These are phyloP conservation scores for Cruciata laevipes DNA, from an alignment of 257 asterid species.

Conservation along the genomic window DNA sequence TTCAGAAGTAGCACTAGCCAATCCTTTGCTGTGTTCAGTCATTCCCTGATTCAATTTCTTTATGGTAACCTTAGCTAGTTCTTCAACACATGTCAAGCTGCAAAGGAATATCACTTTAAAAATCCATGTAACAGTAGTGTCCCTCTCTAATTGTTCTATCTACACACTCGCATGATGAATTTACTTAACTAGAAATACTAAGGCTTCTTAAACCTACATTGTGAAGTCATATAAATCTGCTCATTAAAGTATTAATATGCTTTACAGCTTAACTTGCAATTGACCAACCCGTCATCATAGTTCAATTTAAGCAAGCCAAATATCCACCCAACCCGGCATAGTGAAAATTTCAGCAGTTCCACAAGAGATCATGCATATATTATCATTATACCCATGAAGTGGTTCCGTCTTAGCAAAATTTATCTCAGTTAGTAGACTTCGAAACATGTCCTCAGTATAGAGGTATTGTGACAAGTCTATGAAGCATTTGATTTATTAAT, in stretches of 20 bases:
- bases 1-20: slow-evolving; percentile 66
- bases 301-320: neutral
- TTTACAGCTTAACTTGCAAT: neutral
- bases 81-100: slow-evolving; percentile 80
- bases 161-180: neutral
- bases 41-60: slow-evolving; percentile 73
- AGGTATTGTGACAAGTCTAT: neutral
- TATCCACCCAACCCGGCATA: neutral
- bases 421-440: neutral
- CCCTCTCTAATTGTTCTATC: neutral
- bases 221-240: neutral
- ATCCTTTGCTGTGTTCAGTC: slow-evolving; percentile 56
- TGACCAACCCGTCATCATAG: neutral
- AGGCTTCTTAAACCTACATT: neutral
- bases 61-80: slow-evolving; percentile 59
- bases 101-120: neutral
- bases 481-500: neutral
- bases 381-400: neutral
- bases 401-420: neutral
- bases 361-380: neutral
- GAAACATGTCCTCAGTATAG: neutral
- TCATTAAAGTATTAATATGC: neutral
- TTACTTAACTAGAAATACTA: neutral
- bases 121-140: neutral
- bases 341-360: neutral